Conservation (phyloP, 192 early-diverging fungal species). For the Backusella luteola region DNA sequence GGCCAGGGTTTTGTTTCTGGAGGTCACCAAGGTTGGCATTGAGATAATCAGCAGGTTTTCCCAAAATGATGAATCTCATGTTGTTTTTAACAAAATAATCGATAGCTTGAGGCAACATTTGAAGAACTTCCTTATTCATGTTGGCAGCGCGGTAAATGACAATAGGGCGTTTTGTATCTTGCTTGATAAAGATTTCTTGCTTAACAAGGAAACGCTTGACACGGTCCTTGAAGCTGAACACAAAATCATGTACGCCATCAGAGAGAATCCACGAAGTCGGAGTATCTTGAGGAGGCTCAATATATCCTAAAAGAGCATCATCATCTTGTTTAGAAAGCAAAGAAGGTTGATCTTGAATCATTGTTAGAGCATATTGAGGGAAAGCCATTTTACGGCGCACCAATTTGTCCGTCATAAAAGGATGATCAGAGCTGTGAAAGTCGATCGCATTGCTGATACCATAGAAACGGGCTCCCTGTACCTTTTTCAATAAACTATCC, state of each 20-base stretch:
- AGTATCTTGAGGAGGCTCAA: background rate
- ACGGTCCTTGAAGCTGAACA: constrained; percentile 41
- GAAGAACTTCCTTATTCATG: constrained; percentile 46
- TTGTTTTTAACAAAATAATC: constrained; percentile 35
- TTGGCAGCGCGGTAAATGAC: constrained; percentile 52
- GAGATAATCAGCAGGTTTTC: constrained; percentile 8
- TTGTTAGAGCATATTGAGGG: constrained; percentile 35
- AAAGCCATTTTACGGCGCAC: constrained; percentile 35
- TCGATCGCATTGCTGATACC: constrained; percentile 57
- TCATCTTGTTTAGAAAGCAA: background rate
- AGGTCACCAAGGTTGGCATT: background rate
- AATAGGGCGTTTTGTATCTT: constrained; percentile 43
- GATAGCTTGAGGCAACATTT: constrained; percentile 3
- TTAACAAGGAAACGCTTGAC: constrained; percentile 45
- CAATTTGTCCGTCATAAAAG: constrained; percentile 46
- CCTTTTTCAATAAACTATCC: constrained; percentile 44
- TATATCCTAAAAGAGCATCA: background rate
- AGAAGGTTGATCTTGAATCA: constrained; percentile 16
- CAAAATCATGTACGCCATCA: constrained; percentile 14
- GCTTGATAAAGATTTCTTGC: constrained; percentile 35
- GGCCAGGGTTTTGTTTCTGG: constrained; percentile 15
- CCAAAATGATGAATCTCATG: constrained; percentile 38
- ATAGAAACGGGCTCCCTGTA: constrained; percentile 45
- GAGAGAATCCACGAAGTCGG: constrained; percentile 10
- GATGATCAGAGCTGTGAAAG: constrained; percentile 31